Conservation (phyloP, 176 grass and related monocot species). For the Poa pratensis region DNA sequence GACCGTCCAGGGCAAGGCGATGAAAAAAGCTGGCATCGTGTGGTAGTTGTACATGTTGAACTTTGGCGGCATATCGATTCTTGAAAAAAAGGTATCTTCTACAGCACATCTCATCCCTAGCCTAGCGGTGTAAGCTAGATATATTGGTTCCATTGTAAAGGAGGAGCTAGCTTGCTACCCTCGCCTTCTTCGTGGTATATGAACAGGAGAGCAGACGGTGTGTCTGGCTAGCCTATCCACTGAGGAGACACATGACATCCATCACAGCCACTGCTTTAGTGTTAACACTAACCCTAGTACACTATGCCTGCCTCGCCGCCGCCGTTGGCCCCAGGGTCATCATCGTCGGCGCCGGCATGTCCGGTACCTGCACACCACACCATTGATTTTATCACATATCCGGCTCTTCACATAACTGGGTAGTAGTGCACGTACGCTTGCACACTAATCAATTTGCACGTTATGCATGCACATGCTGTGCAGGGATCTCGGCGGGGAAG, state of each 20-base stretch:
- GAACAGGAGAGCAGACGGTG: background rate
- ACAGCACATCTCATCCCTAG: no score
- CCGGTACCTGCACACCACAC: background rate
- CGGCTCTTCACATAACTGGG: no score
- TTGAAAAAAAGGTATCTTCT: no score
- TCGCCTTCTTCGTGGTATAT: background rate
- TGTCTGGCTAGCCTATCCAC: background rate
- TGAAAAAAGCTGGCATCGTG: no score
- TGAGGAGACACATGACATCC: background rate
- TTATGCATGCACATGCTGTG: background rate
- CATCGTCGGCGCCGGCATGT: slow-evolving; percentile 57
- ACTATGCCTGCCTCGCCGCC: background rate
- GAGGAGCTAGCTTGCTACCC: no score
- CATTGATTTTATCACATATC: background rate
- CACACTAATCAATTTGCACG: no score
- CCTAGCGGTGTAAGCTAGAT: no score
- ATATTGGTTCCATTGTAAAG: no score
- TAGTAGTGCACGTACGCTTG: no score
- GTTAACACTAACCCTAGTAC: background rate
- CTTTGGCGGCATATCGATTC: no score
- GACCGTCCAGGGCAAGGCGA: no score
- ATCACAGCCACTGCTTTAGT: background rate
- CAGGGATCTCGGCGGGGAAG: slow-evolving; percentile 79
- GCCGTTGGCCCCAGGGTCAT: slow-evolving; percentile 31
- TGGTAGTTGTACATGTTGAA: no score